Conservation (phyloP, 2,329 filamentous ascomycete genomes). For the Pseudopithomyces maydicus region DNA sequence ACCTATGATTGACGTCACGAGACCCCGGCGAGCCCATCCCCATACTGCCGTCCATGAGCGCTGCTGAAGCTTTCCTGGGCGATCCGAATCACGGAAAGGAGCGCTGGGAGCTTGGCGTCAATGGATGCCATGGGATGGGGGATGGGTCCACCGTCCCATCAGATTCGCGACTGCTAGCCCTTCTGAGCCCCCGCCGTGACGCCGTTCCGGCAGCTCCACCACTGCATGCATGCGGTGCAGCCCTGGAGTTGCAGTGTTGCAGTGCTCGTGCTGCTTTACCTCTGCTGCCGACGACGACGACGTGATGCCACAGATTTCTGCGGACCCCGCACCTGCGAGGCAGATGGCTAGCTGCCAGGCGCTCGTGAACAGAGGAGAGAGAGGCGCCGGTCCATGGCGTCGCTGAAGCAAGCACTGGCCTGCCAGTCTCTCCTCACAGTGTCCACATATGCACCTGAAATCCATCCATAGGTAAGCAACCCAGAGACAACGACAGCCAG, state of each 20-base stretch:
- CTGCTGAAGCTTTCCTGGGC: neutral
- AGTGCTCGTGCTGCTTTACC: too few relatives aligned
- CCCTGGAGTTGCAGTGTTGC: neutral
- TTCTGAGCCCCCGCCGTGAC: neutral
- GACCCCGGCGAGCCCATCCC: conserved; percentile 8
- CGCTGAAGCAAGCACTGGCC: neutral
- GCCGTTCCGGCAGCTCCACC: neutral
- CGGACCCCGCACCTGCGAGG: neutral
- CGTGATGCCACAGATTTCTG: neutral
- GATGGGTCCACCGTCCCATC: too few relatives aligned
- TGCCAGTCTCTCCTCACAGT: neutral
- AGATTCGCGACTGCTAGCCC: neutral
- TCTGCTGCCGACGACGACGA: neutral
- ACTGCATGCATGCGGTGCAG: neutral
- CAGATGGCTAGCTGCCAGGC: too few relatives aligned
- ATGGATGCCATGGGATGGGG: too few relatives aligned
- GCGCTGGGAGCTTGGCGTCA: neutral
- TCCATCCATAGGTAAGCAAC: neutral
- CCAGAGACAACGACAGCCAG: neutral
- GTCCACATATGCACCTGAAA: too few relatives aligned
- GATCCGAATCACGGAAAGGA: neutral
- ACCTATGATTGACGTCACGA: too few relatives aligned
- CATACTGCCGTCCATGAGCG: neutral
- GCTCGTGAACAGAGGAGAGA: too few relatives aligned
- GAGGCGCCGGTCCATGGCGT: too few relatives aligned